Evolutionary conservation across 331 rosid species (phyloP).

Genomic region (Malus hybrid): DNA sequence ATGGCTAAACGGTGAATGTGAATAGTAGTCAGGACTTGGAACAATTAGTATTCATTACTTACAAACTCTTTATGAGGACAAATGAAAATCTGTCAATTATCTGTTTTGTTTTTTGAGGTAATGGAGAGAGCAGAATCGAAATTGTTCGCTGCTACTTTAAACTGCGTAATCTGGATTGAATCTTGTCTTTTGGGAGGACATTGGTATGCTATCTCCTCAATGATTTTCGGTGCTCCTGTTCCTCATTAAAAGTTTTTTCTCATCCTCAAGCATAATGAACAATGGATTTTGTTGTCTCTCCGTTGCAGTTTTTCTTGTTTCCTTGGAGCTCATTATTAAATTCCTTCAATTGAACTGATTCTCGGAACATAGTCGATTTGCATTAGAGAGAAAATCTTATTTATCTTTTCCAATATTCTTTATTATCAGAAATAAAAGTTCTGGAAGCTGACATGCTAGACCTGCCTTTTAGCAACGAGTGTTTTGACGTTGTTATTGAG

Average conservation of each 20-base stretch:
- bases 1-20: not conserved
- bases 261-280: not conserved
- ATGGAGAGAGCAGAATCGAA: not conserved
- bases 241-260: not conserved
- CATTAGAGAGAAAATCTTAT: not conserved
- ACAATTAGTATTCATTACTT: not conserved
- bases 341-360: not conserved
- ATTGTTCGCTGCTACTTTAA: not conserved
- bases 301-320: not conserved
- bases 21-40: not conserved
- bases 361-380: not conserved
- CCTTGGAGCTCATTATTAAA: no score
- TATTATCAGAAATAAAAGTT: conserved; percentile 70
- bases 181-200: not conserved
- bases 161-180: not conserved
- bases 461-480: conserved; percentile 71
- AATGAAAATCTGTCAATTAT: not conserved
- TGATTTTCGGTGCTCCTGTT: no score
- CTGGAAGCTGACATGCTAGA: conserved; percentile 95
- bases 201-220: not conserved
- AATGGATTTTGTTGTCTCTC: not conserved
- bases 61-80: not conserved
- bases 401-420: conserved; percentile 12
- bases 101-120: not conserved
- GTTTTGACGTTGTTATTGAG: conserved; percentile 89